Evolutionary conservation across 768 basidiomycete species (phyloP), one percentile per base, ranked within the genome.

Genomic region (Agrocybe chaxingu): DNA sequence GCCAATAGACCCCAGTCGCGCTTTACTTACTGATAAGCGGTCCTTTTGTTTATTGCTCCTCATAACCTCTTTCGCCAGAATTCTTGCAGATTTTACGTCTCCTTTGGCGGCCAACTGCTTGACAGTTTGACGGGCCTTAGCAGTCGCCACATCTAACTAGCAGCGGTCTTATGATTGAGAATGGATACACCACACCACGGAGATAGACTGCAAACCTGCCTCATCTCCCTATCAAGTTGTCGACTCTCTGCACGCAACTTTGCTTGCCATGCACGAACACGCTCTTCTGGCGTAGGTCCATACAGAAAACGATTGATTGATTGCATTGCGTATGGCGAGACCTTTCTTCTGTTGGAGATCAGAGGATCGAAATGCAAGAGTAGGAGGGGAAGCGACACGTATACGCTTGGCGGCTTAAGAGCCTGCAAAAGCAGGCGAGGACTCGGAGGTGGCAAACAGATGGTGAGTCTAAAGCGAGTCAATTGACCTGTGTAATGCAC

Each of bases 241-340:
- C 97, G 81, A 62, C 84, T 78, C 67, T 98, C 92, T 50, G 79
- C 69, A 47, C 91, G 86, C 48, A 99, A 73, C 68, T 90, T 93
- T 13, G 76, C 60, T 67, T 98, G 94, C 97, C 97, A 99, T 70
- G 80, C 79, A 45, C 88, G 81, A 9, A 98, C 87, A 62, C 81
- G 85, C 73, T 99, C 97, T 69, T 98, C 94, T 18, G 95, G 88
- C 0, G 96, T 92, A 12, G 94, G 96, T 2, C 97, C 97, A 72
- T 98, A 98, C 40, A 99, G 70, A 66, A 95, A 94, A 37, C 93
- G 84, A 66, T 92, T 95, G 63, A 98, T 87, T 32, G 85, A 70
- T 67, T 92, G 89, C 89, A 93, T 92, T 24, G 19, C 38, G 19
- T 30, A 13, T 24, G 16, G 7, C 12, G 24, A 31, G 35, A n/a